These are phyloP conservation scores for Gnaphalium uliginosum DNA, from an alignment of 129 eudicot genomes.

Conservation along the genomic window DNA sequence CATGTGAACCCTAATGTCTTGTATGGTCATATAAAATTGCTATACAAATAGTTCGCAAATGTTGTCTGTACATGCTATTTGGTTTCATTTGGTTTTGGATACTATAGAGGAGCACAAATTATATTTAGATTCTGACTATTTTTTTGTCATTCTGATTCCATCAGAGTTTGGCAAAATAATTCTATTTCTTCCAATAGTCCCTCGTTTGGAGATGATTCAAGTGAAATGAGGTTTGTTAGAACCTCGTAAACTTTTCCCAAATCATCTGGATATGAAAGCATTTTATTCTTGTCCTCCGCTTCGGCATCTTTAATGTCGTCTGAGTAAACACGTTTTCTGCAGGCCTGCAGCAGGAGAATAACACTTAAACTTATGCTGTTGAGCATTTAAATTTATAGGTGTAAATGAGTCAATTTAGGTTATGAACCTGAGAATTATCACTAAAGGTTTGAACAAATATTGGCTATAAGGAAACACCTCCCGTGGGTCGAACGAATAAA, in stretches of 20 bases:
- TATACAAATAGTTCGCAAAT: background rate
- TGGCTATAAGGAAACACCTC: background rate
- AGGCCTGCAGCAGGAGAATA: constrained; percentile 47
- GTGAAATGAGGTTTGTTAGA: constrained; percentile 52
- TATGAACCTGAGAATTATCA: background rate
- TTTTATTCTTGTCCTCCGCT: constrained; percentile 33
- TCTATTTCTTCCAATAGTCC: constrained; percentile 70
- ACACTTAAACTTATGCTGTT: background rate
- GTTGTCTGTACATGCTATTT: constrained; percentile 32
- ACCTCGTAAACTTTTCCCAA: constrained; percentile 54
- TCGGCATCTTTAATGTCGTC: constrained; percentile 42
- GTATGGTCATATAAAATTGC: background rate
- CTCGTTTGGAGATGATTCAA: constrained; percentile 38
- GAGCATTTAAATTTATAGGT: background rate
- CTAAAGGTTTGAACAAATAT: background rate
- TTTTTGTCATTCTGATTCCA: constrained; percentile 43
- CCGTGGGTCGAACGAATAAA: background rate
- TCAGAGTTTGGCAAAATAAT: constrained; percentile 49
- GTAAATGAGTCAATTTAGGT: background rate
- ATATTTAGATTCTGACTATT: constrained; percentile 10
- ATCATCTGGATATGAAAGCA: constrained; percentile 33
- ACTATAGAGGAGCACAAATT: background rate
- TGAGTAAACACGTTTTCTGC: constrained; percentile 55
- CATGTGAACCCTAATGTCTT: background rate
- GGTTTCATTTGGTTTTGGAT: background rate